Conservation (phyloP, 164 flowering plant genomes). For the Euptelea pleiosperma region DNA sequence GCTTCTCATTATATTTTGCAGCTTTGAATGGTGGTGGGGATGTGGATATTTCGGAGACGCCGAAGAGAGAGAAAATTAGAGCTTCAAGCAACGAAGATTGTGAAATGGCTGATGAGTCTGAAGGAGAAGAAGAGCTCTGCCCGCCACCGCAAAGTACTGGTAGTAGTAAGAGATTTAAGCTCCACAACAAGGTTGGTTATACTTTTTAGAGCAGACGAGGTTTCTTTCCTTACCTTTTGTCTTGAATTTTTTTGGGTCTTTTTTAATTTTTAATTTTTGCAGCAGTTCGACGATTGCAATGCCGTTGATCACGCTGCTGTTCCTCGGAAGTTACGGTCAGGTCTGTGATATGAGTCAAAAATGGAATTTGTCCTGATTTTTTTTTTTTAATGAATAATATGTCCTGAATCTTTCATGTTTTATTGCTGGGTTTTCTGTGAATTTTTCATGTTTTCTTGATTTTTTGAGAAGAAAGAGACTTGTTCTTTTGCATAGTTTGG, state of each 20-base stretch:
- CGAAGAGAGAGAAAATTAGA: constrained; percentile 34
- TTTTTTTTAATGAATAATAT: neutral
- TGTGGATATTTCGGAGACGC: constrained; percentile 23
- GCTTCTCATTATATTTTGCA: constrained; percentile 5
- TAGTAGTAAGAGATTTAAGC: constrained; percentile 36
- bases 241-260: neutral
- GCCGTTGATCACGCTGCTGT: constrained; percentile 52
- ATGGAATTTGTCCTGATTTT: too few relatives aligned
- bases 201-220: too few relatives aligned
- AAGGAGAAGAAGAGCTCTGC: constrained; percentile 34
- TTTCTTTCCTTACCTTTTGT: too few relatives aligned
- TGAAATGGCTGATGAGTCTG: constrained; percentile 45
- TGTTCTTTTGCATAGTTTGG: constrained; percentile 5
- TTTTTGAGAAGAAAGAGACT: too few relatives aligned
- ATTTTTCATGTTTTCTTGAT: constrained; percentile 24
- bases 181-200: constrained; percentile 43
- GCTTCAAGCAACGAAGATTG: constrained; percentile 23
- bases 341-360: constrained; percentile 40
- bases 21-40: constrained; percentile 21
- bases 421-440: neutral
- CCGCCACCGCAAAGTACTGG: neutral
- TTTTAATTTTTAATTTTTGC: constrained; percentile 13
- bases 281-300: constrained; percentile 46
- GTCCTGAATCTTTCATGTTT: neutral
- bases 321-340: constrained; percentile 77